Percentiles rank a stretch among this genome's conserved stretches.
Evolutionary conservation across 352 stramenopile species (phyloP).

Genomic region (Phytopythium chamaehyphon): DNA sequence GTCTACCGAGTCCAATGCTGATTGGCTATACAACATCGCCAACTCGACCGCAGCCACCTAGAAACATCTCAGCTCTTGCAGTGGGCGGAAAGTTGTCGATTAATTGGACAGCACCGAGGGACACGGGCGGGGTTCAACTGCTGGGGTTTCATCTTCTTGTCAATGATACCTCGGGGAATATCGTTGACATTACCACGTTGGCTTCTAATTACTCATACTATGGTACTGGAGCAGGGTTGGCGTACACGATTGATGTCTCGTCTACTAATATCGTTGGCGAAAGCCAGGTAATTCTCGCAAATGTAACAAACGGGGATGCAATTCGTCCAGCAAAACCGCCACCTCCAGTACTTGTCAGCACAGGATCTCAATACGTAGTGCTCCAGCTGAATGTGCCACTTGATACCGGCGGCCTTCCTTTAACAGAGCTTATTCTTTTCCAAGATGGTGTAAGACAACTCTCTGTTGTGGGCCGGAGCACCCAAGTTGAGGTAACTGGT

Average conservation of each 20-base stretch:
- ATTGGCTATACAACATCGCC: conserved; percentile 18
- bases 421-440: conserved; percentile 34
- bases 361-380: conserved; percentile 25
- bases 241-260: conserved; percentile 24
- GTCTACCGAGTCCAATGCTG: conserved; percentile 24
- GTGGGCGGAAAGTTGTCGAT: conserved; percentile 25
- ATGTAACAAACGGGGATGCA: conserved; percentile 22
- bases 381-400: conserved; percentile 28
- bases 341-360: conserved; percentile 16
- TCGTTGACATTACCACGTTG: conserved; percentile 2
- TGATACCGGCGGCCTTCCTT: conserved; percentile 34
- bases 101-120: conserved; percentile 21
- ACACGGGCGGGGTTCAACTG: conserved; percentile 38
- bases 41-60: conserved; percentile 16
- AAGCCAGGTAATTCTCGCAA: conserved; percentile 3
- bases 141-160: conserved; percentile 18
- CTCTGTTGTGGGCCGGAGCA: conserved; percentile 12
- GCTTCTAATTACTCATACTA: conserved; percentile 13
- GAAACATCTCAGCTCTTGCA: conserved; percentile 6
- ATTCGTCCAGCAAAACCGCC: conserved; percentile 18
- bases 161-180: not conserved
- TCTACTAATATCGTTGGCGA: conserved; percentile 23
- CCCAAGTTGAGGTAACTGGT: conserved; percentile 16
- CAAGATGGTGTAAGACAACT: conserved; percentile 30
- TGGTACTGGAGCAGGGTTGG: conserved; percentile 16